Evolutionary conservation across 805 yeast genomes (phyloP), one percentile per base, ranked within the genome.

Genomic region (Dipodascus albidus): DNA sequence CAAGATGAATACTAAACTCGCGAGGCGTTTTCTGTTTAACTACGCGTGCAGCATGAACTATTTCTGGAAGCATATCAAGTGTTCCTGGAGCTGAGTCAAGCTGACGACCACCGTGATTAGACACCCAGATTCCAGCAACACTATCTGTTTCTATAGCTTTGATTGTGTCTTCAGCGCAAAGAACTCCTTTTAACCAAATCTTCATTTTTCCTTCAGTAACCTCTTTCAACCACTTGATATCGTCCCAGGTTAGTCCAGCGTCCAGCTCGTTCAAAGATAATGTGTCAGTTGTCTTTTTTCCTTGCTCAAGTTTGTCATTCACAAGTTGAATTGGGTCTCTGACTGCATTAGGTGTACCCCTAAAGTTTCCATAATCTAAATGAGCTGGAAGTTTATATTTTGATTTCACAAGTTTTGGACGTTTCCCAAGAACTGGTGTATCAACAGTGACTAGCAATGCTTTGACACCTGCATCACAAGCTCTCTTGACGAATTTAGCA

Each of bases 71-170:
- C 2, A 83, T 78, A 61, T 85, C 88, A 17, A 84, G 69, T 1
- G 87, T 79, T 0, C 89, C 77, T 55, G 75, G 69, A 0, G 83
- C 73, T 44, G 75, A 78, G 59, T 84, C 90, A 49, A 85, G 70
- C 63, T 83, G 88, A 53, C 89, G 70, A 11, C 89, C 90, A 19
- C 89, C 90, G 64, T 84, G 88, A 62, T 85, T 84, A 9, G 88
- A 81, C n/a, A 85, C 70, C 48, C 83, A 74, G 23, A 82, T 78
- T 4, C 87, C 90, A 47, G 76, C 76, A 38, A 80, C 76, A 0
- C 84, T 83, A 3, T 47, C 24, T 53, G 75, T 67, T 52, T 78
- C 76, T 2, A 78, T 75, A 3, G 89, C 87, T 51, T 68, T 62
- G 15, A 80, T 67, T 1, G 82, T 78, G 62, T 85, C 90, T 57